Percentiles rank a stretch among this genome's conserved stretches.
These are phyloP conservation scores for Tolypocladium cylindrosporum DNA, from an alignment of 2,329 filamentous ascomycete species.

Conservation along the genomic window DNA sequence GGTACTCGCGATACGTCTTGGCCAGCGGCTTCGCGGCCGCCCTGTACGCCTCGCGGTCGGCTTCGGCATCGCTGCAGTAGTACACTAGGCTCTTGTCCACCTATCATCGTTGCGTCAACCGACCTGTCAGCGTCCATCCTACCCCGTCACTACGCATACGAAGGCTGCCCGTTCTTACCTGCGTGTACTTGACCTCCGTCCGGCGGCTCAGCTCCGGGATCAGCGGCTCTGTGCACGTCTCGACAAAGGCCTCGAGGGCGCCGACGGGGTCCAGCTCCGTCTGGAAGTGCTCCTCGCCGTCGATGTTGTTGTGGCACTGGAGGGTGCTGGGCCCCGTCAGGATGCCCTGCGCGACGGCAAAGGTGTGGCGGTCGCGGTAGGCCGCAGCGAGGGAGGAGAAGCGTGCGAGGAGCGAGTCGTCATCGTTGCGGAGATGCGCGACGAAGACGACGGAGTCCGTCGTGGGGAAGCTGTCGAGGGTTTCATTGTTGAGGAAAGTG, in stretches of 20 bases:
- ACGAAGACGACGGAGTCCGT: constrained; percentile 32
- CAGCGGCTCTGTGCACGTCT: constrained; percentile 25
- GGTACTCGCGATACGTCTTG: constrained; percentile 34
- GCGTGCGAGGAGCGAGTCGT: constrained; percentile 16
- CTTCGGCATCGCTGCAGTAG: constrained; percentile 13
- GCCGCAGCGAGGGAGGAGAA: constrained; percentile 23
- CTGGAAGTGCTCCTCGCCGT: constrained; percentile 22
- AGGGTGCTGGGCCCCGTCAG: constrained; percentile 11
- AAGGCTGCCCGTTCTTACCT: constrained; percentile 1
- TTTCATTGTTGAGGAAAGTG: constrained; percentile 1
- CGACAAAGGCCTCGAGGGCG: constrained; percentile 26
- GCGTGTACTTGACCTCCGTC: constrained; percentile 32
- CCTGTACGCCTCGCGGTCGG: constrained; percentile 24
- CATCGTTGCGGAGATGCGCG: constrained; percentile 21
- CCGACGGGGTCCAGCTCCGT: constrained; percentile 20
- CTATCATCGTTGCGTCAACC: background rate
- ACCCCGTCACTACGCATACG: background rate
- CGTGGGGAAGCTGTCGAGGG: constrained; percentile 19
- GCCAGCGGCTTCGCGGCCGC: constrained; percentile 28
- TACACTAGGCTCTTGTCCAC: constrained; percentile 24
- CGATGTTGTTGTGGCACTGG: constrained; percentile 30
- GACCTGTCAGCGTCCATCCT: background rate
- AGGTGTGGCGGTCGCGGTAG: constrained; percentile 30
- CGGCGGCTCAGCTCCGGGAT: constrained; percentile 34
- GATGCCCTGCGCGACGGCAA: constrained; percentile 18